Evolutionary conservation across 805 yeast species (phyloP), one percentile per base, ranked within the genome.

Genomic region (Lipomyces mesembrius): DNA sequence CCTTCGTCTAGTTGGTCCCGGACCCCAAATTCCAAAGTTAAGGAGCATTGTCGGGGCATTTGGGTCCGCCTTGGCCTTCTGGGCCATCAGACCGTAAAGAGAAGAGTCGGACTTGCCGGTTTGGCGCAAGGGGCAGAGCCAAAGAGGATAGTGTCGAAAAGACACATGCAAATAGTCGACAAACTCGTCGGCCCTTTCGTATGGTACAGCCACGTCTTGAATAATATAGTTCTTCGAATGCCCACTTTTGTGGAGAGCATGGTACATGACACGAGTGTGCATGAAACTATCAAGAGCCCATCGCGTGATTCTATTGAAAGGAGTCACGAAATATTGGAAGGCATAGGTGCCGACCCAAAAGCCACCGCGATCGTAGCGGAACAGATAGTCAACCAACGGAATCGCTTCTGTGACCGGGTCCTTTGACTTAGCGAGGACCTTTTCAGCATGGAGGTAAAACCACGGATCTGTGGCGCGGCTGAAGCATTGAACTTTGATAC

Each of bases 181-280:
- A 27, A 56, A 56, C 25, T 25, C 20, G 17, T 29, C 59, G 2
- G 59, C 39, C 8, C 12, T 20, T 27, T 32, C 39, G 29, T 56
- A 56, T 34, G 59, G 59, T 6, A 56, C 46, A 22, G 59, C 59
- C 25, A 56, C 59, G n/a, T 56, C 59, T 37, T 56, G 59, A 20
- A 56, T 56, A 37, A 56, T 56, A 4, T 56, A 56, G 39, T 20
- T 17, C 51, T 32, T 34, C 17, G 59, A 27, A 37, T 34, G 46
- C 12, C 59, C 59, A 20, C 59, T 56, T 56, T 56, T 32, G 46
- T 56, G 59, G 14, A 56, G 59, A 12, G 59, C 59, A 29, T 56
- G 59, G 29, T 56, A 56, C 59, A 56, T 56, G 59, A 56, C 59
- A 6, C 59, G 59, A 56, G 59, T 56, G 11, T 56, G 59, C 59